Percentiles rank a stretch among this genome's conserved stretches.
Evolutionary conservation across 805 yeast species (phyloP).

Genomic region (Starmerella asiatica): DNA sequence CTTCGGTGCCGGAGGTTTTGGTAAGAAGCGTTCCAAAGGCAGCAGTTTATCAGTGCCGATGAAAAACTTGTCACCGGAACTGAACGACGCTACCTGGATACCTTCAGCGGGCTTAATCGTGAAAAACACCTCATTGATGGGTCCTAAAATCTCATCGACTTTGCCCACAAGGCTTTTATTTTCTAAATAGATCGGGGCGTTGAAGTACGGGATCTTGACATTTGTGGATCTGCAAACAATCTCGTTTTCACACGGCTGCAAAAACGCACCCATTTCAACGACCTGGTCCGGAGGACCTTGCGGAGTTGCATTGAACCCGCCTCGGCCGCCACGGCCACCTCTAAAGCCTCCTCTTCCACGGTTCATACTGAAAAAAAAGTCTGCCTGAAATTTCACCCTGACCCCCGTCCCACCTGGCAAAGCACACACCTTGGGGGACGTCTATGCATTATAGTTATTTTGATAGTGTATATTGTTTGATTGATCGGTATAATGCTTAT

Average conservation of each 20-base stretch:
- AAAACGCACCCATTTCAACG: slow-evolving; percentile 85
- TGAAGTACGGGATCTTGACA: slow-evolving; percentile 90
- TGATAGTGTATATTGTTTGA: no score
- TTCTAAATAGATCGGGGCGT: slow-evolving; percentile 94
- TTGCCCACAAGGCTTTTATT: slow-evolving; percentile 94
- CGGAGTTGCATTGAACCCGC: slow-evolving; percentile 58
- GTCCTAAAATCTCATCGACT: slow-evolving; percentile 96
- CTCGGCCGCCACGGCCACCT: slow-evolving; percentile 55
- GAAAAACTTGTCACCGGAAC: slow-evolving; percentile 88
- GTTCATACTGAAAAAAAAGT: slow-evolving; percentile 33
- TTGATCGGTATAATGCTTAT: no score
- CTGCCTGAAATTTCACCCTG: slow-evolving; percentile 6
- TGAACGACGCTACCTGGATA: slow-evolving; percentile 84
- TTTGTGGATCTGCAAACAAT: slow-evolving; percentile 92
- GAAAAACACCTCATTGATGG: slow-evolving; percentile 93
- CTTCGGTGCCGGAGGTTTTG: slow-evolving; percentile 50
- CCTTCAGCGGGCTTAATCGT: slow-evolving; percentile 95
- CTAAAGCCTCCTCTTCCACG: slow-evolving; percentile 52
- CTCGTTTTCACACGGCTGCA: slow-evolving; percentile 93
- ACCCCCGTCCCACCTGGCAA: no score
- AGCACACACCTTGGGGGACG: no score
- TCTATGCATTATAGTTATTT: no score
- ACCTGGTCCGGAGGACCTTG: slow-evolving; percentile 96
- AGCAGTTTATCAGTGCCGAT: slow-evolving; percentile 90
- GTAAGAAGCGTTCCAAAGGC: slow-evolving; percentile 92